Evolutionary conservation across 345 rosid species (phyloP).

Genomic region (Theobroma cacao): DNA sequence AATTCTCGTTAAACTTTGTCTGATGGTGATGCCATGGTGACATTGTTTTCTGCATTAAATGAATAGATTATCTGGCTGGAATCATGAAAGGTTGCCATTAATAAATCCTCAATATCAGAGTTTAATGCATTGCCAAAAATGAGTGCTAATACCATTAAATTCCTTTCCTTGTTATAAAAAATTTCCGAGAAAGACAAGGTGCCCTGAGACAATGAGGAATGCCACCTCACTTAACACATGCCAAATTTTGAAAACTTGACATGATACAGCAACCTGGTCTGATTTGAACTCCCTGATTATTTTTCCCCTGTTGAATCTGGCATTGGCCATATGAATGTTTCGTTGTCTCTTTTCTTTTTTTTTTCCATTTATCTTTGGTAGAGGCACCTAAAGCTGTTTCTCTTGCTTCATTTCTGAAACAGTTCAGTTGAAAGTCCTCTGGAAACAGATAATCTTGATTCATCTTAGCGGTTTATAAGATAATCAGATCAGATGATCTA

Average conservation of each 20-base stretch:
- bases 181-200: not conserved
- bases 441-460: not conserved
- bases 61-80: slow-evolving; percentile 3
- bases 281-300: not conserved
- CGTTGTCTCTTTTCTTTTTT: too few relatives aligned
- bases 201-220: not conserved
- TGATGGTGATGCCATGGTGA: not conserved
- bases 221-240: not conserved
- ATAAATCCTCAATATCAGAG: not conserved
- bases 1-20: not conserved
- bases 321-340: too few relatives aligned
- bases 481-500: too few relatives aligned
- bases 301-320: too few relatives aligned
- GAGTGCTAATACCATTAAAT: not conserved
- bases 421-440: not conserved
- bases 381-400: not conserved
- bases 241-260: not conserved
- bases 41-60: not conserved
- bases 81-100: slow-evolving; percentile 6
- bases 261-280: not conserved
- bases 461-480: not conserved
- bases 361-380: not conserved
- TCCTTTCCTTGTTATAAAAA: not conserved
- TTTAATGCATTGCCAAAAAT: not conserved
- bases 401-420: not conserved